Evolutionary conservation across 2,329 filamentous ascomycete species (phyloP), one percentile per base, ranked within the genome.

Genomic region (Emericellopsis atlantica): DNA sequence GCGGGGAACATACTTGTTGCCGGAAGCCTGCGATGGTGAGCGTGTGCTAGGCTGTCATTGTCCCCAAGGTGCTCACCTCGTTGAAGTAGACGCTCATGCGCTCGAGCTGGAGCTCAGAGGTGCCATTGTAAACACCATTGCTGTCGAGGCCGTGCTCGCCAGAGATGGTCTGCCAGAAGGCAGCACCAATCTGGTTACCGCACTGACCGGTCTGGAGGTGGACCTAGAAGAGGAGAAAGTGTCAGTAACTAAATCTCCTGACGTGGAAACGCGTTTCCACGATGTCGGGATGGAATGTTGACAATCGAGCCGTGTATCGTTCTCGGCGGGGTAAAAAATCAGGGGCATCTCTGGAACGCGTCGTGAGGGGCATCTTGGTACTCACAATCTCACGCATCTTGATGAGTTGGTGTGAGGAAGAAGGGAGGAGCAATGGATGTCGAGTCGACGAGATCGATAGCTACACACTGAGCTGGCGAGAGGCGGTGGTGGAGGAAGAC

Each of bases 41-140:
- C 31, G n/a, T 8, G 14, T 12, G 22, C 18, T 32, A 22, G 23
- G 43, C 35, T 44, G 49, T 12, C 24, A 23, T n/a, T 15, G 34
- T 7, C 15, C 12, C 3, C 24, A 18, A 10, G 35, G 14, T 33
- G 54, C 64, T 45, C 60, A 74, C 70, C 69, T 76, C 71, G 60
- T 95, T 89, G 83, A 96, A 95, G 80, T 96, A 95, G 67, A 96
- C 90, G 69, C 89, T 98, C 89, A 98, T 95, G 61, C 92, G 89
- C 84, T 98, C 92, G 56, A 96, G 82, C 79, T 98, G 92, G 65
- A 96, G 88, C 70, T 96, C 92, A 36, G 90, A 96, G 55, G 86
- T 89, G 64, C 92, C 92, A 69, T 93, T 93, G 81, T 96, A 96
- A 84, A 95, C 83, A 71, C 90, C 90, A 67, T 86, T 86, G 72